Evolutionary conservation across 2,329 filamentous ascomycete species (phyloP), one percentile per base, ranked within the genome.

Genomic region (Fusarium sp.): DNA sequence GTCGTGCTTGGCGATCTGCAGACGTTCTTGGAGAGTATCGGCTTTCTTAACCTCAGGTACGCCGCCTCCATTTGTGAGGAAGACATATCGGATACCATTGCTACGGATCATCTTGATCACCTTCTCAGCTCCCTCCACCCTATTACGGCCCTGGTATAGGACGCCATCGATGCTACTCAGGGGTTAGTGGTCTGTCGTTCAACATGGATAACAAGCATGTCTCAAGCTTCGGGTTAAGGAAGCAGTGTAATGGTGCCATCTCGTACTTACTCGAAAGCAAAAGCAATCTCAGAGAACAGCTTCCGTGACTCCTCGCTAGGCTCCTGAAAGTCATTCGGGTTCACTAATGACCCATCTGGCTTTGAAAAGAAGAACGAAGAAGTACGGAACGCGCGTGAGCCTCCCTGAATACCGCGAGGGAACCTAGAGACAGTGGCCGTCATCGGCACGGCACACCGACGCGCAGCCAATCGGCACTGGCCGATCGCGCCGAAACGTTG

Each of bases 61-160:
- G 66, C 96, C 96, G 46, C 96, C 96, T 76, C 96, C 96, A 83
- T 99, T 99, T 67, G 96, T 99, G 71, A 99, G 87, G 36, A 99
- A 90, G 78, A 99, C 96, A 84, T 97, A 98, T 14, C 95, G 95
- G 53, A 98, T 94, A 55, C 89, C 87, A 78, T 95, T 88, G 55
- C 88, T 84, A 75, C 95, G 91, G 22, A 98, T 91, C 78, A 91
- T 92, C 33, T 86, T 85, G 22, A 99, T 88, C 16, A 95, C 89
- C 78, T 93, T 88, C 2, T 90, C 86, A 2, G 96, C 96, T 35
- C 93, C 92, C 2, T 94, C 92, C 55, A 98, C 91, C 4, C 94
- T 91, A 71, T 92, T 90, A 5, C 93, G 90, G 69, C 93, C 93
- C 79, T 95, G 94, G 35, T 98, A 88, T 22, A 99, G 90, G n/a